Conservation (phyloP, 192 early-diverging fungal genomes). For the Coemansia javaensis region DNA sequence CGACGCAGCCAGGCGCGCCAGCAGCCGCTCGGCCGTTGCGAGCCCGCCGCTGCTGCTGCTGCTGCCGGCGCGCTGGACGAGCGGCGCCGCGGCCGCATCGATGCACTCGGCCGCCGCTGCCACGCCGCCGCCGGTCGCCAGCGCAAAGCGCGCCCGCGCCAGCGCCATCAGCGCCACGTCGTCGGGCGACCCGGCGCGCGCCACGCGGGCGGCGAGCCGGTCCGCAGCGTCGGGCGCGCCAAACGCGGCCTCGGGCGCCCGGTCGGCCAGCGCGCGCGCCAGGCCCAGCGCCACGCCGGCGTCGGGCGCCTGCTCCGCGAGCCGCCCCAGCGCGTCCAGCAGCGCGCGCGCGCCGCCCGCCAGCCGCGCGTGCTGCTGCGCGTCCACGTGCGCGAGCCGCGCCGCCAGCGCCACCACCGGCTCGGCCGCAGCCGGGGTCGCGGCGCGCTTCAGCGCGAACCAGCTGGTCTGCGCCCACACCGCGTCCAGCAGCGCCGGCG, state of each 20-base stretch:
- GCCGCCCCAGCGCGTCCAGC: constrained; percentile 29
- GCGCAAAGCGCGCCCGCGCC: constrained; percentile 24
- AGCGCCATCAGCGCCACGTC: constrained; percentile 29
- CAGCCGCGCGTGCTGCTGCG: constrained; percentile 1
- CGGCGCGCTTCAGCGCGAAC: constrained; percentile 36
- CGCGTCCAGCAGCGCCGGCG: constrained; percentile 14
- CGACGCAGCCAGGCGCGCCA: constrained; percentile 18
- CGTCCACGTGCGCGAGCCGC: constrained; percentile 23
- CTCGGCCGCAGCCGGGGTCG: constrained; percentile 6
- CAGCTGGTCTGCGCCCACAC: constrained; percentile 48
- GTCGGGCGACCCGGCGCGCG: constrained; percentile 17
- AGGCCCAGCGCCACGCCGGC: constrained; percentile 13
- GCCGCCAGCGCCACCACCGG: constrained; percentile 25
- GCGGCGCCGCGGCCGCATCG: constrained; percentile 16
- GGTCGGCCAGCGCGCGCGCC: constrained; percentile 24
- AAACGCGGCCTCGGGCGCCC: constrained; percentile 35
- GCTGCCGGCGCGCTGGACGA: neutral
- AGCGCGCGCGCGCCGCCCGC: constrained; percentile 10
- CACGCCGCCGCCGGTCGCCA: constrained; percentile 4
- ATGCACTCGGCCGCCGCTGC: constrained; percentile 19
- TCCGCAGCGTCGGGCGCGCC: constrained; percentile 22
- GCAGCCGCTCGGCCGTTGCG: constrained; percentile 7
- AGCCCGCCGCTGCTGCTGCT: neutral
- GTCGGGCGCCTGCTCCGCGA: constrained; percentile 29
- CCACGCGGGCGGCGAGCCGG: constrained; percentile 21